Conservation (phyloP, 2,329 filamentous ascomycete genomes). For the Trichophyton rubrum region DNA sequence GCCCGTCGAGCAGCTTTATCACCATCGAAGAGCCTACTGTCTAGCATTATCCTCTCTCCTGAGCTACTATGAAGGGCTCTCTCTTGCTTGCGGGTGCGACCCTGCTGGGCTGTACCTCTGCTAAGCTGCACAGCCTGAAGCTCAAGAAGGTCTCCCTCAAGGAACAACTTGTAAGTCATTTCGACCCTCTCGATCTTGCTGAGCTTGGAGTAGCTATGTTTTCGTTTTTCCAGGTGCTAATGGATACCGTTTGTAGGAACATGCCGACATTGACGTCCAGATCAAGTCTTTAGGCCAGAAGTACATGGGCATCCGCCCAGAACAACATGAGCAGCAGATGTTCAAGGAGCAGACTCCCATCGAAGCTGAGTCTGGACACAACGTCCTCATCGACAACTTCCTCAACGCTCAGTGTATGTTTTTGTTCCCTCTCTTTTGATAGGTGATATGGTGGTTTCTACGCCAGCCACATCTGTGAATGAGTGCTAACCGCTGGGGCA, state of each 20-base stretch:
- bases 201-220: background rate
- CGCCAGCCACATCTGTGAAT: background rate
- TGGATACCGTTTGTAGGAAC: conserved; percentile 41
- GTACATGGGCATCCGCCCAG: conserved; percentile 75
- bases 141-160: conserved; percentile 89
- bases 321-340: conserved; percentile 58
- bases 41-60: background rate
- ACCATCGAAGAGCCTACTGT: background rate
- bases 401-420: conserved; percentile 92
- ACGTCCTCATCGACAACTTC: conserved; percentile 90
- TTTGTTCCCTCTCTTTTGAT: background rate
- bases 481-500: conserved; percentile 25
- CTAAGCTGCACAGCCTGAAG: conserved; percentile 89
- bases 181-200: background rate
- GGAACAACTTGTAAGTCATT: conserved; percentile 72
- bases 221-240: background rate
- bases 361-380: conserved; percentile 55
- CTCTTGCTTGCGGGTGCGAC: conserved; percentile 64
- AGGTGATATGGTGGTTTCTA: background rate
- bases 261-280: conserved; percentile 68
- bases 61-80: conserved; percentile 64
- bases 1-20: background rate
- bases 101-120: conserved; percentile 71
- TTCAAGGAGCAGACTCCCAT: conserved; percentile 59
- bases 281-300: conserved; percentile 80